Percentiles rank a stretch among this genome's conserved stretches.
These are phyloP conservation scores for Eremomyces bilateralis DNA, from an alignment of 495 filamentous ascomycete species.

Conservation along the genomic window DNA sequence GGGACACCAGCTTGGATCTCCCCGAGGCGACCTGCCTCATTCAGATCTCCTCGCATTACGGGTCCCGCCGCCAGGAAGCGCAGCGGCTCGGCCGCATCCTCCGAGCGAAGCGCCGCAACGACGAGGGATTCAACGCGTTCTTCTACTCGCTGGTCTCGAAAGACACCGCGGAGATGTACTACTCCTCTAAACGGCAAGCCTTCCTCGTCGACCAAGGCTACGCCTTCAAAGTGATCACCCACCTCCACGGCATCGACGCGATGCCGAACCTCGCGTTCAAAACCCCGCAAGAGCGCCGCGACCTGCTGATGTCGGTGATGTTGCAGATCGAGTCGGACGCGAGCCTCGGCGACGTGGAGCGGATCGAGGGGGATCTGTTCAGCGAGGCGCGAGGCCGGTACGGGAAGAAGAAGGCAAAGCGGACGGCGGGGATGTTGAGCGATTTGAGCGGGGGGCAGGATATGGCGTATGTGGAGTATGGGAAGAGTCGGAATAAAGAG, in stretches of 20 bases:
- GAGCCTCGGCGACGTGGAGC: constrained; percentile 51
- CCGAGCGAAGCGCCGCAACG: constrained; percentile 84
- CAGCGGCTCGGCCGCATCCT: constrained; percentile 90
- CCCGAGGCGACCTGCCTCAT: constrained; percentile 96
- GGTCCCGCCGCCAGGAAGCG: constrained; percentile 90
- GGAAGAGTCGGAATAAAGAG: constrained; percentile 55
- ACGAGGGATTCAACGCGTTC: constrained; percentile 98
- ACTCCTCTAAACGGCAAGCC: constrained; percentile 88
- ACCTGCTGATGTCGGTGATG: constrained; percentile 80
- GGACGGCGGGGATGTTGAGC: constrained; percentile 65
- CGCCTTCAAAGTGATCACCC: constrained; percentile 97
- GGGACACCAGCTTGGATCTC: constrained; percentile 89
- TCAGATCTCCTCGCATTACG: constrained; percentile 96
- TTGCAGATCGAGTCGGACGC: constrained; percentile 52
- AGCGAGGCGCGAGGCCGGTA: constrained; percentile 22
- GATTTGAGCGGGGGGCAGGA: constrained; percentile 78
- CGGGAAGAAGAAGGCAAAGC: constrained; percentile 31
- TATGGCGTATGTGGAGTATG: constrained; percentile 90
- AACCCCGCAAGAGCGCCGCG: constrained; percentile 60
- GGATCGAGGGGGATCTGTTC: constrained; percentile 70
- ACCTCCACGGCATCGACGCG: constrained; percentile 74
- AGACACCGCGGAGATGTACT: constrained; percentile 96
- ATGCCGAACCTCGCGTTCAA: constrained; percentile 61
- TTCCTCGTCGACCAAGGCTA: constrained; percentile 98
- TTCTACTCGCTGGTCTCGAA: constrained; percentile 96